Percentiles rank a stretch among this genome's conserved stretches.
Conservation (phyloP, 768 basidiomycete genomes). For the Naganishia randhawae region DNA sequence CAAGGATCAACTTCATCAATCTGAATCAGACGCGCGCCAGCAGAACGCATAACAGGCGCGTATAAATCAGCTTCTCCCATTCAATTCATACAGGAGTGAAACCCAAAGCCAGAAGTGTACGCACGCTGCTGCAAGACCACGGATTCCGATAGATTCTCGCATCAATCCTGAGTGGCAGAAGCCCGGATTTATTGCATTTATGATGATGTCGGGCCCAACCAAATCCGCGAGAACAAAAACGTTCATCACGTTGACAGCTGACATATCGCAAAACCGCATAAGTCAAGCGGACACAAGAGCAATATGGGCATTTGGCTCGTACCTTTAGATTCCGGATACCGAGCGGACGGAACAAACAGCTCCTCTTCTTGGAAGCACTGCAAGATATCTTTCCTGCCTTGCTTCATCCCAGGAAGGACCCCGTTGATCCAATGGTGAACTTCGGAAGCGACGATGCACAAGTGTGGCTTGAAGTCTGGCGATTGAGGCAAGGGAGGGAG, state of each 20-base stretch:
- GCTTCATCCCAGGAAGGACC: slow-evolving; percentile 20
- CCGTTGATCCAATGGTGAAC: slow-evolving; percentile 25
- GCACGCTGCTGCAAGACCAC: neutral
- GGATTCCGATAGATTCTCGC: neutral
- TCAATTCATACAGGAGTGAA: too few relatives aligned
- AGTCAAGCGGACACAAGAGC: neutral
- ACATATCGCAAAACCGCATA: neutral
- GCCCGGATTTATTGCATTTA: slow-evolving; percentile 27
- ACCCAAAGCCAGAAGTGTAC: neutral
- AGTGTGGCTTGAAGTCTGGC: slow-evolving; percentile 23
- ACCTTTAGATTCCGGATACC: slow-evolving; percentile 26
- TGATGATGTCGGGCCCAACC: slow-evolving; percentile 19
- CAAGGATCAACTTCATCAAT: slow-evolving; percentile 10
- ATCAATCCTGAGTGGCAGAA: slow-evolving; percentile 19
- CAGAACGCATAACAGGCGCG: neutral
- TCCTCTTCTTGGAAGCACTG: slow-evolving; percentile 23
- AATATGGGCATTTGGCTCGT: neutral
- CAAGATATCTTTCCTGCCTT: slow-evolving; percentile 16
- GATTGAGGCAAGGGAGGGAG: slow-evolving; percentile 15
- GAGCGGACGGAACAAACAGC: neutral
- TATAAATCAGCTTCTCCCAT: too few relatives aligned
- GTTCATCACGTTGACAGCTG: slow-evolving; percentile 26
- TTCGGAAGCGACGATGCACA: slow-evolving; percentile 26
- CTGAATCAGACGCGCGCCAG: neutral
- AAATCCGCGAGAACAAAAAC: neutral